Evolutionary conservation across 345 rosid species (phyloP).

Genomic region (Alliaria petiolata): DNA sequence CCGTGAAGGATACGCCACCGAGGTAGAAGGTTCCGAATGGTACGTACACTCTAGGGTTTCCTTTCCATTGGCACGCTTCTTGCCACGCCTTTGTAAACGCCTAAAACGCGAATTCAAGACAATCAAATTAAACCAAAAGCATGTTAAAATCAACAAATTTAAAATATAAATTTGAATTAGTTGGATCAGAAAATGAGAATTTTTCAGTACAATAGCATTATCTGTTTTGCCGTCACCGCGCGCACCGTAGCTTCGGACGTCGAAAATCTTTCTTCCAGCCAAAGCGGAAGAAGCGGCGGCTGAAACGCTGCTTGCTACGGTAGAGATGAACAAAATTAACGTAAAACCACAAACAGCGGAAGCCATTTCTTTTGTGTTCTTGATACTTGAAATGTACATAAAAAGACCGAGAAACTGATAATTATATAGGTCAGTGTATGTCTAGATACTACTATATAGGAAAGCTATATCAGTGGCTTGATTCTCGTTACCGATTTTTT

Average conservation of each 20-base stretch:
- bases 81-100: constrained; percentile 33
- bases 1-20: constrained; percentile 19
- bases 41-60: constrained; percentile 19
- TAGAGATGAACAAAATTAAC: constrained; percentile 3
- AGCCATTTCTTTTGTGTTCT: constrained; percentile 7
- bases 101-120: not conserved
- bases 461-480: constrained; percentile 10
- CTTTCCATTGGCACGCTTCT: constrained; percentile 27
- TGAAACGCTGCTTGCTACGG: not conserved
- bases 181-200: not conserved
- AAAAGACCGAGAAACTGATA: not conserved
- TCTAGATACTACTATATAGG: not conserved
- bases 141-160: not conserved
- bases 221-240: constrained; percentile 35
- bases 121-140: not conserved
- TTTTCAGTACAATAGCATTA: constrained; percentile 18
- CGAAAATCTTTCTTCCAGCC: constrained; percentile 2
- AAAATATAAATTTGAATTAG: not conserved
- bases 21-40: constrained; percentile 27
- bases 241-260: constrained; percentile 31
- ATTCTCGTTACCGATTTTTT: not conserved
- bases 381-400: not conserved
- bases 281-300: not conserved
- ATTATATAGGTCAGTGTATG: constrained; percentile 12
- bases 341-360: not conserved